Conservation (phyloP, 345 rosid genomes). For the Bruguiera parviflora region DNA sequence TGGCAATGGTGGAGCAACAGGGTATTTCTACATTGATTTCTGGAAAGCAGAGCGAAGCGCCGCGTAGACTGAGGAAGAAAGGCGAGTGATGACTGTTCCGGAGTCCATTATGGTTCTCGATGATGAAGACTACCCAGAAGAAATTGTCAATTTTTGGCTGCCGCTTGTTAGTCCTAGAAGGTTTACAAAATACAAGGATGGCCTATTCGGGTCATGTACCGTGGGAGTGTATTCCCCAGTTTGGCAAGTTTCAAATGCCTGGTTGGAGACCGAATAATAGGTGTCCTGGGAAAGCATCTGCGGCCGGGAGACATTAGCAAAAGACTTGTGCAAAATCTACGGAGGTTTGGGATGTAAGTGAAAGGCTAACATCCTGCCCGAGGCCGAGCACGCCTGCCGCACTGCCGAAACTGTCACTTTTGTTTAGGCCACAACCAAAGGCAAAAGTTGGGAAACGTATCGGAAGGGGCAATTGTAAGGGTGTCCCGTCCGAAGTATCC, state of each 20-base stretch:
- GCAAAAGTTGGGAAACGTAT: neutral
- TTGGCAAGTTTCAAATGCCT: slow-evolving; percentile 13
- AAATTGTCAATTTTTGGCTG: slow-evolving; percentile 3
- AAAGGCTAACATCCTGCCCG: neutral
- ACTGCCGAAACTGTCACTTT: neutral
- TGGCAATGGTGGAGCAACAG: neutral
- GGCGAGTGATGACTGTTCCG: slow-evolving; percentile 28
- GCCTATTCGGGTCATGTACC: neutral
- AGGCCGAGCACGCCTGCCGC: slow-evolving; percentile 27
- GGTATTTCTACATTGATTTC: slow-evolving; percentile 16
- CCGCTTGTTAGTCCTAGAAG: slow-evolving; percentile 27
- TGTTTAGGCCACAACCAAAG: slow-evolving; percentile 22
- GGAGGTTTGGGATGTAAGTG: slow-evolving; percentile 19
- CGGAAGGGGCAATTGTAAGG: slow-evolving; percentile 3
- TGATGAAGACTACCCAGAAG: too few relatives aligned
- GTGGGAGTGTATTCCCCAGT: slow-evolving; percentile 8
- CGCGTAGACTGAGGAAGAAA: slow-evolving; percentile 15
- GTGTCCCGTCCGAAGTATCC: slow-evolving; percentile 16
- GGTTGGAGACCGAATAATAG: slow-evolving; percentile 17
- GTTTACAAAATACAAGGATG: slow-evolving; percentile 6
- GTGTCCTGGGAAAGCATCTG: slow-evolving; percentile 3
- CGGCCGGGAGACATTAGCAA: slow-evolving; percentile 29
- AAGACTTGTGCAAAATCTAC: neutral
- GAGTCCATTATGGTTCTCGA: slow-evolving; percentile 24
- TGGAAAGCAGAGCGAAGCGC: slow-evolving; percentile 14